These are phyloP conservation scores for Candida rishiriensis DNA, from an alignment of 805 yeast genomes.

Conservation along the genomic window DNA sequence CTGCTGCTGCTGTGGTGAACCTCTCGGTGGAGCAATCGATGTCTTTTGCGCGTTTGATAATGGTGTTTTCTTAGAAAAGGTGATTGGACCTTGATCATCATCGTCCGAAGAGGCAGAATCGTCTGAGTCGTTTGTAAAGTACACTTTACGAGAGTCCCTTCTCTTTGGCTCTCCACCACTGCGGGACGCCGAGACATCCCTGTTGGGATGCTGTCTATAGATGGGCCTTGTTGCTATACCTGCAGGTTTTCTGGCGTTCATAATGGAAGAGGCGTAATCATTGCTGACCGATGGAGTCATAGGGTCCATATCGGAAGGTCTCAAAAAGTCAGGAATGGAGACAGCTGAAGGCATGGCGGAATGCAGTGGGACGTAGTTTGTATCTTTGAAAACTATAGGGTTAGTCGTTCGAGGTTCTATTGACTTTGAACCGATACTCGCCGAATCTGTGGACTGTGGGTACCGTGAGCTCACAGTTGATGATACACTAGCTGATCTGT, in stretches of 20 bases:
- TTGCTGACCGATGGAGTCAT: constrained; percentile 15
- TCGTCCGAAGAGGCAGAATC: constrained; percentile 8
- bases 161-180: not conserved
- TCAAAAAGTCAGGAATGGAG: constrained; percentile 23
- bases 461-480: not conserved
- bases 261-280: constrained; percentile 7
- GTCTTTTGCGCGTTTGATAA: not conserved
- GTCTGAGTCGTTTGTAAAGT: constrained; percentile 11
- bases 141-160: constrained; percentile 14
- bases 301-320: constrained; percentile 20
- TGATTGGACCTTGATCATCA: constrained; percentile 3
- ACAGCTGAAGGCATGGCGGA: constrained; percentile 20
- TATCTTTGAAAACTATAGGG: constrained; percentile 8
- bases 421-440: not conserved
- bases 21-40: not conserved
- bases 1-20: not conserved
- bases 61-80: not conserved
- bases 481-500: not conserved
- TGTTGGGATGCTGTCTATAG: not conserved
- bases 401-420: not conserved
- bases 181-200: too few species aligned
- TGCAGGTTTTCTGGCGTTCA: constrained; percentile 7
- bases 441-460: not conserved
- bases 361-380: constrained; percentile 11
- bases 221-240: constrained; percentile 1